These are phyloP conservation scores for Saitozyma podzolica DNA, from an alignment of 768 basidiomycete genomes.

Conservation along the genomic window DNA sequence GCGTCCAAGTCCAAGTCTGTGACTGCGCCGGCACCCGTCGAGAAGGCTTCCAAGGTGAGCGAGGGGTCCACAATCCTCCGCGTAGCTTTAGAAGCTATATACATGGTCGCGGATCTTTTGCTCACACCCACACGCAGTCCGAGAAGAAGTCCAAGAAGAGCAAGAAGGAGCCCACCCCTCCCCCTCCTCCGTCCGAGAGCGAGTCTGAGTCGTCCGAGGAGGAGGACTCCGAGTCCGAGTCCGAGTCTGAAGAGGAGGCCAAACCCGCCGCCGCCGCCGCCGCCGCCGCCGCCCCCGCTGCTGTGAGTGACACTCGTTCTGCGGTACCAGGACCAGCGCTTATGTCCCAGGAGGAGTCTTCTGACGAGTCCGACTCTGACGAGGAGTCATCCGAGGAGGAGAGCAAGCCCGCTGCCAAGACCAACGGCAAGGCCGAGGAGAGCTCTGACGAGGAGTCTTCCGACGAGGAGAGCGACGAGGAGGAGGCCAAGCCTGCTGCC, in stretches of 20 bases:
- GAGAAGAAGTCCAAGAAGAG: conserved; percentile 14
- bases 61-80: too few relatives aligned
- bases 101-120: neutral
- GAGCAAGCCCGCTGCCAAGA: conserved; percentile 22
- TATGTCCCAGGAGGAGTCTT: conserved; percentile 37
- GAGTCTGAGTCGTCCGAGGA: neutral
- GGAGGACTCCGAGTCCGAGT: conserved; percentile 6
- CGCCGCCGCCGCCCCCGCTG: conserved; percentile 17
- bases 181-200: conserved; percentile 8
- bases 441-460: conserved; percentile 29
- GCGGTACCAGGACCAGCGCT: conserved; percentile 20
- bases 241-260: conserved; percentile 14
- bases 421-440: conserved; percentile 20
- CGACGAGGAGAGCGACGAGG: conserved; percentile 38
- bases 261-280: conserved; percentile 34
- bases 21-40: conserved; percentile 21
- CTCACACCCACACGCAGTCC: neutral
- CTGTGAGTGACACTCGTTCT: conserved; percentile 23
- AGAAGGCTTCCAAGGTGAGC: conserved; percentile 27
- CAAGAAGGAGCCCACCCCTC: conserved; percentile 11
- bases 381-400: conserved; percentile 36
- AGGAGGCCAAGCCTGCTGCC: conserved; percentile 56
- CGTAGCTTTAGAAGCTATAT: neutral
- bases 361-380: conserved; percentile 51
- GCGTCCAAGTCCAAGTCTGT: conserved; percentile 27